Percentiles rank a stretch among this genome's conserved stretches.
phyloP scores from a whole-genome alignment of 352 stramenopile species.

The Peronospora tabacina region DNA sequence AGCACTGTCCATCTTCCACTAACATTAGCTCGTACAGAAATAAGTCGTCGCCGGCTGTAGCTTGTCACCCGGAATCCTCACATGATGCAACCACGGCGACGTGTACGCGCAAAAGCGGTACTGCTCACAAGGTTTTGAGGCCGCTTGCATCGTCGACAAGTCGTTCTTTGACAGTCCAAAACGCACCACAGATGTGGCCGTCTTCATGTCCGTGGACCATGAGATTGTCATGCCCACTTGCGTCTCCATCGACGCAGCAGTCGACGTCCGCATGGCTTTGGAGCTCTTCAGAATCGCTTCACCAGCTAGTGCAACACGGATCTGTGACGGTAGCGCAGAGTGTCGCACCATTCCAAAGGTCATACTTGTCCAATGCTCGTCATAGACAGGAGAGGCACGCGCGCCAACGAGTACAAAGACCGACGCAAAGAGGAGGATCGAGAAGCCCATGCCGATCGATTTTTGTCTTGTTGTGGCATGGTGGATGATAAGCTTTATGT shows the following conservation, averaged over 20 bases:
- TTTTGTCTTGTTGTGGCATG: no score
- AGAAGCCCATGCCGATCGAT: slow-evolving; percentile 8
- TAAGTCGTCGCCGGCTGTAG: slow-evolving; percentile 50
- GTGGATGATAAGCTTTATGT: no score
- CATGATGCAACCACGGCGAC: slow-evolving; percentile 71
- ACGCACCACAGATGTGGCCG: slow-evolving; percentile 37
- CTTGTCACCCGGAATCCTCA: slow-evolving; percentile 41
- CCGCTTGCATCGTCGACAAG: slow-evolving; percentile 25
- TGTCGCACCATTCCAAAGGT: background rate
- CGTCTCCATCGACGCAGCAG: background rate
- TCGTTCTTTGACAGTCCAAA: slow-evolving; percentile 33
- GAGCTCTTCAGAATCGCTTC: slow-evolving; percentile 19
- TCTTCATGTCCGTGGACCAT: slow-evolving; percentile 42
- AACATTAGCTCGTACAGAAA: slow-evolving; percentile 51
- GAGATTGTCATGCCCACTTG: slow-evolving; percentile 48
- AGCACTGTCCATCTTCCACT: background rate
- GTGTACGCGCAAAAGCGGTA: slow-evolving; percentile 78
- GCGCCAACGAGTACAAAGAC: slow-evolving; percentile 18
- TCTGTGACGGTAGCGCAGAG: slow-evolving; percentile 29
- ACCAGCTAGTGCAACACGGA: slow-evolving; percentile 42
- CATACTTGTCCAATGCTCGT: slow-evolving; percentile 8
- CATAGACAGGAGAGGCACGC: slow-evolving; percentile 19
- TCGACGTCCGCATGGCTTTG: slow-evolving; percentile 5
- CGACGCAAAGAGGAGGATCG: slow-evolving; percentile 15
- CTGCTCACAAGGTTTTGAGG: slow-evolving; percentile 30